These are phyloP conservation scores for Fusarium dlaminii DNA, from an alignment of 2,329 filamentous ascomycete genomes.

Conservation along the genomic window DNA sequence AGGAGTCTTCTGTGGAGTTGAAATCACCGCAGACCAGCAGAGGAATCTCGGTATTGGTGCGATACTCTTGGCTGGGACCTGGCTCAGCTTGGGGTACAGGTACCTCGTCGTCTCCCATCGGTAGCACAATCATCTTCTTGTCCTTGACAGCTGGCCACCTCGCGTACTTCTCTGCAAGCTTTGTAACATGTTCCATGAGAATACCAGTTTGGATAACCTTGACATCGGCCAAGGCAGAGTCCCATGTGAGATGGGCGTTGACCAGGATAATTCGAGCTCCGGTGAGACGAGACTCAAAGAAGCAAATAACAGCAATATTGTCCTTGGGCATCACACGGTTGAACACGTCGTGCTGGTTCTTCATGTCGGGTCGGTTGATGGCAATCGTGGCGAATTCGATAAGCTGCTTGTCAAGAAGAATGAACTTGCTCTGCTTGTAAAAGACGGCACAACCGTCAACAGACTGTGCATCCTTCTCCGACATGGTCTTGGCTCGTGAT, in stretches of 20 bases:
- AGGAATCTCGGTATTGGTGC: conserved; percentile 86
- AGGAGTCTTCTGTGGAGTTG: conserved; percentile 88
- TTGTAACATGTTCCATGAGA: conserved; percentile 89
- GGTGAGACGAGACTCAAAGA: conserved; percentile 90
- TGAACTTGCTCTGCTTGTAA: conserved; percentile 94
- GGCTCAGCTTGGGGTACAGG: conserved; percentile 68
- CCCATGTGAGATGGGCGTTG: conserved; percentile 96
- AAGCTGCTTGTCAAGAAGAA: conserved; percentile 91
- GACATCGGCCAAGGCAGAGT: conserved; percentile 88
- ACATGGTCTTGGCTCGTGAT: conserved; percentile 89
- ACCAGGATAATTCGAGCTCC: conserved; percentile 92
- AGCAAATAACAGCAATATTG: conserved; percentile 91
- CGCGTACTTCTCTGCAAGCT: conserved; percentile 85
- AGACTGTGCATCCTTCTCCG: conserved; percentile 84
- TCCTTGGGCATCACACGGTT: conserved; percentile 99
- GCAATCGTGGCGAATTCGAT: conserved; percentile 92
- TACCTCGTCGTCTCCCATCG: conserved; percentile 55
- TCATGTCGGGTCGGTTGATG: conserved; percentile 96
- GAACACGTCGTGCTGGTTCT: conserved; percentile 96
- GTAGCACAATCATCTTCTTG: conserved; percentile 69
- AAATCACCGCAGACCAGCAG: conserved; percentile 94
- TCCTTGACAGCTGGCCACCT: conserved; percentile 83
- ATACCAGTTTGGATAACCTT: conserved; percentile 97
- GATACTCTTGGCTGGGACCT: conserved; percentile 86
- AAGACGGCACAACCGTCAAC: conserved; percentile 98